Evolutionary conservation across 1,139 yeast species (phyloP).

Genomic region (Candida sojae): DNA sequence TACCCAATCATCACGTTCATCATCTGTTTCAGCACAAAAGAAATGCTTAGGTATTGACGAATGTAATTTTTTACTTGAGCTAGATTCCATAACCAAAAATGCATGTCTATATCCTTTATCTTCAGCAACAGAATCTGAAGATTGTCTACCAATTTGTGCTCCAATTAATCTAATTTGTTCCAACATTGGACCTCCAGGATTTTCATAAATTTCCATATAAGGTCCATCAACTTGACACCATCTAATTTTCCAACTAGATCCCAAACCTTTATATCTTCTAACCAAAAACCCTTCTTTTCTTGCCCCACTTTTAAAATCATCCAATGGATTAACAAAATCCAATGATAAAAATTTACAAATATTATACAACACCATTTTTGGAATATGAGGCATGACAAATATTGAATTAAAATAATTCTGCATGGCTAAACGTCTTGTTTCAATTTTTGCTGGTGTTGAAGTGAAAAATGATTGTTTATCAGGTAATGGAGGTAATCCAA

Average conservation of each 20-base stretch:
- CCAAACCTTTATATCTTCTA: conserved; percentile 55
- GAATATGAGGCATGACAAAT: conserved; percentile 62
- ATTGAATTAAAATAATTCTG: conserved; percentile 64
- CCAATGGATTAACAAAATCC: conserved; percentile 67
- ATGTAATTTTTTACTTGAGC: conserved; percentile 54
- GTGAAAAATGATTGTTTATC: conserved; percentile 59
- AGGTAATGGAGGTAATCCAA: conserved; percentile 63
- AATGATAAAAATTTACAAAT: conserved; percentile 69
- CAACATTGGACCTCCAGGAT: conserved; percentile 56
- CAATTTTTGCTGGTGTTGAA: conserved; percentile 66
- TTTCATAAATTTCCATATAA: conserved; percentile 58
- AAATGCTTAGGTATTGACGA: conserved; percentile 59
- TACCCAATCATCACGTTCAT: conserved; percentile 81
- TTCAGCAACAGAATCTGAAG: conserved; percentile 60
- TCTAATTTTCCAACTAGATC: conserved; percentile 70
- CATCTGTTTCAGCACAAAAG: conserved; percentile 80
- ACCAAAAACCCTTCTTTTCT: conserved; percentile 70
- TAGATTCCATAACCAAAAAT: conserved; percentile 67
- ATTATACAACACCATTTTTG: conserved; percentile 51
- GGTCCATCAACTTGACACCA: conserved; percentile 76
- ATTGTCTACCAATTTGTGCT: conserved; percentile 67
- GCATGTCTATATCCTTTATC: conserved; percentile 79
- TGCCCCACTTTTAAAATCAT: conserved; percentile 56
- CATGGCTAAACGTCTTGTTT: conserved; percentile 54
- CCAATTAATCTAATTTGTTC: conserved; percentile 61